A percentile compares a stretch with the other conserved stretches of the same genome.
These are phyloP conservation scores for Mycena belliarum DNA, from an alignment of 768 basidiomycete genomes.

Conservation along the genomic window DNA sequence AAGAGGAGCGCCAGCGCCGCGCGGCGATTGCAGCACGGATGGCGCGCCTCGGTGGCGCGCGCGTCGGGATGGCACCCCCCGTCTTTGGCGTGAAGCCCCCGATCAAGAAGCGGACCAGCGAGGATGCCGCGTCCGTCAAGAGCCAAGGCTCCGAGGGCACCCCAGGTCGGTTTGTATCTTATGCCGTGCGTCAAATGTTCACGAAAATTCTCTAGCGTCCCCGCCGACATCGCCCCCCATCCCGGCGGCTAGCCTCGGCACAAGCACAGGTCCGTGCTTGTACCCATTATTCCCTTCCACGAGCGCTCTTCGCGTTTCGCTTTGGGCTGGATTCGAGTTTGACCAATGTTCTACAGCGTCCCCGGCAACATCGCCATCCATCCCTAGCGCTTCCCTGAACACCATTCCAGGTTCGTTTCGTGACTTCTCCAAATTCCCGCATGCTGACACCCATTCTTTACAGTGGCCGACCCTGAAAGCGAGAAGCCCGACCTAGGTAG, in stretches of 20 bases:
- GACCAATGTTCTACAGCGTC: neutral
- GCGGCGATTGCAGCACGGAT: constrained; percentile 90
- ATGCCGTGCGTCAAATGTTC: too few relatives aligned
- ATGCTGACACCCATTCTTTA: neutral
- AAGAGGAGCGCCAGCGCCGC: constrained; percentile 76
- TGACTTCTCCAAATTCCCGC: neutral
- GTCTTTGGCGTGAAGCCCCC: constrained; percentile 55
- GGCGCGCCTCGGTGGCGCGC: constrained; percentile 87
- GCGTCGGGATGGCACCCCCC: constrained; percentile 79
- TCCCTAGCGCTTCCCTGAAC: constrained; percentile 1
- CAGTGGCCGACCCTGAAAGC: neutral
- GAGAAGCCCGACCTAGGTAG: neutral
- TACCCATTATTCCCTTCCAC: too few relatives aligned
- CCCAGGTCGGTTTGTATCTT: neutral
- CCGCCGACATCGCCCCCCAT: constrained; percentile 17
- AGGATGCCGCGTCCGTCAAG: constrained; percentile 26
- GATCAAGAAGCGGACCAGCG: constrained; percentile 25
- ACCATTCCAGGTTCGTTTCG: neutral
- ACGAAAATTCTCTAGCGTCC: too few relatives aligned
- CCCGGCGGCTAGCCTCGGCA: neutral
- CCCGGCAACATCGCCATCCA: constrained; percentile 13
- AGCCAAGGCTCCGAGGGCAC: neutral
- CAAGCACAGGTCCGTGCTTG: neutral
- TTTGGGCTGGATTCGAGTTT: neutral
- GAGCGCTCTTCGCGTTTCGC: too few relatives aligned